Evolutionary conservation across 164 flowering plant species (phyloP).

Genomic region (Vitis riparia): DNA sequence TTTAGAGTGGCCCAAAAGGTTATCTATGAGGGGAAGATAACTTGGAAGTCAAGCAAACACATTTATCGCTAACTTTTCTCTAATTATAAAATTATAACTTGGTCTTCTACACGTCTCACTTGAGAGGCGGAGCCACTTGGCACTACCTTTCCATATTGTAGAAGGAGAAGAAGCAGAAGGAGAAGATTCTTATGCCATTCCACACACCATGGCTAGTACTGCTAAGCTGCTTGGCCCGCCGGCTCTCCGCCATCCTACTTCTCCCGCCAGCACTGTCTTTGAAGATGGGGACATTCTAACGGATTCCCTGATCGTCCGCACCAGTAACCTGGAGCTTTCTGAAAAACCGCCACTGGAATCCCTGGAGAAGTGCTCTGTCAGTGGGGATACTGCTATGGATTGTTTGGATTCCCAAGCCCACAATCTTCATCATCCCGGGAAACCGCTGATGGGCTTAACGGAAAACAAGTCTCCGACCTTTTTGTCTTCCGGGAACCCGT

Average conservation of each 20-base stretch:
- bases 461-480: constrained; percentile 46
- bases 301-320: constrained; percentile 9
- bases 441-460: constrained; percentile 33
- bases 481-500: constrained; percentile 48
- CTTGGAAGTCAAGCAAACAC: no score
- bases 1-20: no score
- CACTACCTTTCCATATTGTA: no score
- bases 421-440: neutral
- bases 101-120: no score
- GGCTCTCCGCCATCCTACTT: neutral
- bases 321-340: constrained; percentile 1
- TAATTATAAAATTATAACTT: no score
- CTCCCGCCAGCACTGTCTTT: neutral
- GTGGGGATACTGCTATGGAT: neutral
- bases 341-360: neutral
- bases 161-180: no score
- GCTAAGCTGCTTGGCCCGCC: constrained; percentile 10
- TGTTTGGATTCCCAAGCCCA: constrained; percentile 11
- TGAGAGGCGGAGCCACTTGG: no score
- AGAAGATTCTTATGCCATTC: neutral
- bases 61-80: no score
- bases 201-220: neutral
- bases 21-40: no score
- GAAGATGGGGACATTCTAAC: neutral
- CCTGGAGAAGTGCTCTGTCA: no score